Base-by-base conservation (phyloP, 2,329 filamentous ascomycete genomes). In the Fonsecaea pugnacius region DNA sequence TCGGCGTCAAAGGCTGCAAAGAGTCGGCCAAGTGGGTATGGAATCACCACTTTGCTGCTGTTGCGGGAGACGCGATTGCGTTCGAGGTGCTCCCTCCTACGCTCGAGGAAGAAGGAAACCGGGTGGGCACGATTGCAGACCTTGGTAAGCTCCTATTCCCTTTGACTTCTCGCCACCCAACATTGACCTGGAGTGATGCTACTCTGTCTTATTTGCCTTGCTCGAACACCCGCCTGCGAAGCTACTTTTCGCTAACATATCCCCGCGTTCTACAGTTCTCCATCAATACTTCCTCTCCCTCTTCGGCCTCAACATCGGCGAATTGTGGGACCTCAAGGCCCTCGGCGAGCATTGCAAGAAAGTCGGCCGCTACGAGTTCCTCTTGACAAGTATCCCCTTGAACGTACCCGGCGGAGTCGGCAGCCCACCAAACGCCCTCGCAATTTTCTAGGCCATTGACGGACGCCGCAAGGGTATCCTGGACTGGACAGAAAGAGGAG, bases 11-110 rank as follows among this genome's bases (percentile, higher is more conserved):
- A 56, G 81, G 81, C 0, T 80, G 78, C 4, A 75, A 80, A 16
- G 78, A 77, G 3, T 80, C 79, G 2, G 77, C 86, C 18, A 77
- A 79, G 40, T 88, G 85, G 85, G 75, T 87, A 18, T 87, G 85
- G 84, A 82, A 86, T 62, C 78, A 83, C 60, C 76, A 78, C 21
- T 86, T 88, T 69, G 75, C 83, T 0, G 85, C 85, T 1, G 80
- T 87, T 0, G 85, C 81, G 0, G 83, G 85, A 1, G 86, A 88
- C 65, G 79, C 80, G 54, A 82, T 85, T 10, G 78, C 77, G 4
- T 83, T 85, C 66, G 85, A 87, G 69, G 81, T 81, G 2, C 83
- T 80, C 69, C 79, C 80, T 7, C 71, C 76, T 33, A 62, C 77
- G 54, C 71, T 58, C n/a, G 65, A 65, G 51, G 67, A 69, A n/a